Percentiles rank a stretch among this genome's conserved stretches.
Evolutionary conservation across 176 grass and related monocot species (phyloP).

Genomic region (Raddia guianensis): DNA sequence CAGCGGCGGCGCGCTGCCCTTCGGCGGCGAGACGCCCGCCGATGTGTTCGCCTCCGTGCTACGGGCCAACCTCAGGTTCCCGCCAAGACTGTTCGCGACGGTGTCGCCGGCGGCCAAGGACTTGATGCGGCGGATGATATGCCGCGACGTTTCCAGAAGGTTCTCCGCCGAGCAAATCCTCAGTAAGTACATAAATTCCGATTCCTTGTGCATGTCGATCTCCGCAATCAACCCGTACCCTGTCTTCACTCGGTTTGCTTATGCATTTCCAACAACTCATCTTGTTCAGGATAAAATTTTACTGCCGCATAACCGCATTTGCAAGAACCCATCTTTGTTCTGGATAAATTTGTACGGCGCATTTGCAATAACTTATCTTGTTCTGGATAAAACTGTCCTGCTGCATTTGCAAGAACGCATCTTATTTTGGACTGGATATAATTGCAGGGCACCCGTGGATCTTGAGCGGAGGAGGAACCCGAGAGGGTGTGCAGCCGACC

Average conservation of each 20-base stretch:
- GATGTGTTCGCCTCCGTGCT: constrained; percentile 75
- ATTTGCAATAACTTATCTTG: constrained; percentile 12
- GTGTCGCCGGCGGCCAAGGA: constrained; percentile 82
- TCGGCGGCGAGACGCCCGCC: constrained; percentile 63
- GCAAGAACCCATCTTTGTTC: not conserved
- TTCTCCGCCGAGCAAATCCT: constrained; percentile 86
- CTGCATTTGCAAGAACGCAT: not conserved
- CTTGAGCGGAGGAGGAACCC: constrained; percentile 47
- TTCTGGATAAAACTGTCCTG: not conserved
- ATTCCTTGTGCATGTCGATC: not conserved
- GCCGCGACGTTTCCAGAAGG: constrained; percentile 77
- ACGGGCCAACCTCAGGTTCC: constrained; percentile 67
- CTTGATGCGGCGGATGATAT: constrained; percentile 80
- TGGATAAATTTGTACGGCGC: not conserved
- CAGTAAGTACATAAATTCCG: constrained; percentile 36
- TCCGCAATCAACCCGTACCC: not conserved
- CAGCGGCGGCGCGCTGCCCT: constrained; percentile 70
- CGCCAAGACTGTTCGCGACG: constrained; percentile 57
- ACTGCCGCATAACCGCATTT: constrained; percentile 10
- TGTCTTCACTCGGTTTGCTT: not conserved
- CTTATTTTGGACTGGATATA: not conserved
- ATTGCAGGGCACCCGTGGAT: constrained; percentile 82
- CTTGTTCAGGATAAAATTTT: too few species aligned
- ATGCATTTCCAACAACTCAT: constrained; percentile 4
- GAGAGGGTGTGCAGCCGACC: constrained; percentile 33